These are phyloP conservation scores for Cordyceps militaris DNA, from an alignment of 2,329 filamentous ascomycete genomes.

Conservation along the genomic window DNA sequence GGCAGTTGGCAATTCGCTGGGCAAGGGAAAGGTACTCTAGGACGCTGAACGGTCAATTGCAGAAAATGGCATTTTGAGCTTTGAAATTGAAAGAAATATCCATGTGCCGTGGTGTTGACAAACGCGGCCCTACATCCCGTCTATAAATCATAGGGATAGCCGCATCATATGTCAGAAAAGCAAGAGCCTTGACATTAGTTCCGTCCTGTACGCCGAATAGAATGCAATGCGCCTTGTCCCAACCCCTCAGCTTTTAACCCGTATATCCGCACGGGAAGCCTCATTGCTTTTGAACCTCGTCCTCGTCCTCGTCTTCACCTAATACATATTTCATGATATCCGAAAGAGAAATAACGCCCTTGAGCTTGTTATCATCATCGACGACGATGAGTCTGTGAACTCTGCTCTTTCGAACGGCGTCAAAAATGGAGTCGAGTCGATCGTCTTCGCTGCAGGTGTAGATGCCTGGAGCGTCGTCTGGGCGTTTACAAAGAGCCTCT, in stretches of 20 bases:
- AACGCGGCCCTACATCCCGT: background rate
- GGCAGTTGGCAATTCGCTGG: background rate
- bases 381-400: conserved; percentile 92
- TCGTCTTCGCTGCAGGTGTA: conserved; percentile 93
- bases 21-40: background rate
- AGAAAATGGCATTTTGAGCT: background rate
- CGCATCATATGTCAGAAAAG: background rate
- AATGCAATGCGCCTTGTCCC: conserved; percentile 9
- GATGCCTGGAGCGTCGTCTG: conserved; percentile 90
- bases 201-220: conserved; percentile 2
- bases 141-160: background rate
- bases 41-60: background rate
- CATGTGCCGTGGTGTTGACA: background rate
- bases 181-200: background rate
- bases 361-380: conserved; percentile 78
- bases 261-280: background rate
- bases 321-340: conserved; percentile 96
- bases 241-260: background rate
- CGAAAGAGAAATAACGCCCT: conserved; percentile 85
- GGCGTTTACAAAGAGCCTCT: conserved; percentile 78
- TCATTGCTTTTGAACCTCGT: conserved; percentile 23
- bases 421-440: conserved; percentile 89
- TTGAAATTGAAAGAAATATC: background rate
- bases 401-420: conserved; percentile 89
- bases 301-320: conserved; percentile 63